These are phyloP conservation scores for Kuraishia molischiana DNA, from an alignment of 805 yeast species.

Conservation along the genomic window DNA sequence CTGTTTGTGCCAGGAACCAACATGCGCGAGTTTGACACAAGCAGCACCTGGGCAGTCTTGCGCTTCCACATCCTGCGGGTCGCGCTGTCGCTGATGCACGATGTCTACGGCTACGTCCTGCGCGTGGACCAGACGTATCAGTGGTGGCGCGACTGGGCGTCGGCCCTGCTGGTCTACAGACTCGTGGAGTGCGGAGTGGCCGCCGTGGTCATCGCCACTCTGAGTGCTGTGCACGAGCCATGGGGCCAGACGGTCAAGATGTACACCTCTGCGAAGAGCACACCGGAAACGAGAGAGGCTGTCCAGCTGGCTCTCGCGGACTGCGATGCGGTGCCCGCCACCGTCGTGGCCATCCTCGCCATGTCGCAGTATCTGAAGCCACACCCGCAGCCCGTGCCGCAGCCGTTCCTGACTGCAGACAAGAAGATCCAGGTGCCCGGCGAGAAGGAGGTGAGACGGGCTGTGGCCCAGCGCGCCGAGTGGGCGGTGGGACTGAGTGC, in stretches of 20 bases:
- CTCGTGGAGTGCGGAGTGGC: neutral
- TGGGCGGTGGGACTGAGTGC: slow-evolving; percentile 27
- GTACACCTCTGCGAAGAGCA: neutral
- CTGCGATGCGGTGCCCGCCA: slow-evolving; percentile 18
- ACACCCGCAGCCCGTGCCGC: slow-evolving; percentile 33
- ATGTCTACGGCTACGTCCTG: neutral
- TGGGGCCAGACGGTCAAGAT: neutral
- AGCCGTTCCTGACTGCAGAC: slow-evolving; percentile 31
- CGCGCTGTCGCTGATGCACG: slow-evolving; percentile 1
- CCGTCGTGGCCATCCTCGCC: slow-evolving; percentile 11
- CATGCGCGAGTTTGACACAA: neutral
- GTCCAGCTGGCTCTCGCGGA: slow-evolving; percentile 8
- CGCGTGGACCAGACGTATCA: no score
- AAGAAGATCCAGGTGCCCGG: slow-evolving; percentile 28
- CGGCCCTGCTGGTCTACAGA: neutral
- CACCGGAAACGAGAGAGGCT: slow-evolving; percentile 12
- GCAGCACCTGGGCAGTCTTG: neutral
- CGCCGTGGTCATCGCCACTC: neutral
- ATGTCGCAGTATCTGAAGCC: slow-evolving; percentile 17
- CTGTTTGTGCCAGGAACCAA: slow-evolving; percentile 2
- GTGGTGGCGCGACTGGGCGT: neutral
- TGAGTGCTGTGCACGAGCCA: neutral
- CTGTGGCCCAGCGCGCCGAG: slow-evolving; percentile 23
- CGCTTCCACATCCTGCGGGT: slow-evolving; percentile 1
- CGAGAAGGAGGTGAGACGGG: slow-evolving; percentile 22